Base-by-base conservation (phyloP, 163 green algal genomes). In the Scenedesmus sp. region DNA sequence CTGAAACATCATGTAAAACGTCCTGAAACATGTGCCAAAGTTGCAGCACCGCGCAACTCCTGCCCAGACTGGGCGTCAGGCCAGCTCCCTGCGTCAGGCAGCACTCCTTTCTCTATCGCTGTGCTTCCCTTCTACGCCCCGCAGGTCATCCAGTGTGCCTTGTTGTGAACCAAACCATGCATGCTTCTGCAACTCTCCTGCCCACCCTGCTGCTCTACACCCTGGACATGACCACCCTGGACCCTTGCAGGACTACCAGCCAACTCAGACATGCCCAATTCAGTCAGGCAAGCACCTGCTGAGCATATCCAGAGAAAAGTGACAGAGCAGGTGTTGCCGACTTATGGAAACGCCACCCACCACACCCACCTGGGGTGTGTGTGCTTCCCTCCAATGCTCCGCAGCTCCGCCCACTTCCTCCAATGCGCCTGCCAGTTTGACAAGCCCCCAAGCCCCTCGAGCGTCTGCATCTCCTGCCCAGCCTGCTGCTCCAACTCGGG, bases 71-170 rank as follows among this genome's bases (percentile, higher is more conserved):
- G n/a, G n/a, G n/a, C n/a, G n/a, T n/a, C n/a, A n/a, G n/a, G n/a
- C n/a, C n/a, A n/a, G n/a, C n/a, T n/a, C n/a, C n/a, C n/a, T n/a
- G n/a, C n/a, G n/a, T n/a, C n/a, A n/a, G n/a, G n/a, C n/a, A n/a
- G n/a, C n/a, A n/a, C n/a, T n/a, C n/a, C n/a, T n/a, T n/a, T n/a
- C n/a, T n/a, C n/a, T n/a, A n/a, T n/a, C n/a, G n/a, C n/a, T 91
- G 79, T 87, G 49, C 33, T 76, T 78, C 24, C 78, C 87, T 2
- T 40, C 73, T 15, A 91, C 18, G 73, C 26, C 65, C 10, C 87
- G n/a, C 26, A 91, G 87, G 30, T 44, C 78, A n/a, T 49, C 87
- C 87, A 91, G 10, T 91, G 87, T 30, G 40, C 26, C 56, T 87
- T 42, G 56, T 78, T 87, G 20, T 76, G 59, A 1, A 56, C 40